Percentiles rank a stretch among this genome's conserved stretches.
Evolutionary conservation across 2,329 filamentous ascomycete genomes (phyloP).

Genomic region (Rutstroemia sydowiana): DNA sequence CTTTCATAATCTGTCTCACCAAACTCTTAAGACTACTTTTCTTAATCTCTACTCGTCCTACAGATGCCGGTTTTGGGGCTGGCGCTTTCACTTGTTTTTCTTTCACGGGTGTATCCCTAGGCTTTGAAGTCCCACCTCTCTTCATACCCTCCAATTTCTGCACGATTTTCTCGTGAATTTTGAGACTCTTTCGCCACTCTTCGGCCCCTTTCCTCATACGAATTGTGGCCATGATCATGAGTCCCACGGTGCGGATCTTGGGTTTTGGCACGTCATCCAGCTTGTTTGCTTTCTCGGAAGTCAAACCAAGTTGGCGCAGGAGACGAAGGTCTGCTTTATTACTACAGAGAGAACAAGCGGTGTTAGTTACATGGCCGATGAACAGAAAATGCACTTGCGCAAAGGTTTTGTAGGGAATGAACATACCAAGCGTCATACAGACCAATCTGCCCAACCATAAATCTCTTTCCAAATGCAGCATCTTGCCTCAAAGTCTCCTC

Average conservation of each 20-base stretch:
- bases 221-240: constrained; percentile 41
- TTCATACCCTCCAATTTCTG: constrained; percentile 24
- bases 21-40: not conserved
- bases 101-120: not conserved
- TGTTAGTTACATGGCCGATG: constrained; percentile 10
- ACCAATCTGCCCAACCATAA: constrained; percentile 70
- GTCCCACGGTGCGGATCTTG: constrained; percentile 39
- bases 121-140: constrained; percentile 7
- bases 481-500: constrained; percentile 75
- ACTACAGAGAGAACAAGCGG: constrained; percentile 45
- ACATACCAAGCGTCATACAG: constrained; percentile 87
- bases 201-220: constrained; percentile 43
- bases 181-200: constrained; percentile 43
- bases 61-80: not conserved
- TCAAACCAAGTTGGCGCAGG: constrained; percentile 74
- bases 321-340: constrained; percentile 88
- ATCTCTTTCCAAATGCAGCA: constrained; percentile 79
- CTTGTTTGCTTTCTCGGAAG: not conserved
- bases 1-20: constrained; percentile 1
- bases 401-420: not conserved
- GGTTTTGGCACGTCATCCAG: constrained; percentile 14
- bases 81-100: not conserved
- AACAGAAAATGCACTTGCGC: not conserved
- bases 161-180: constrained; percentile 33
- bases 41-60: not conserved